phyloP scores from a whole-genome alignment of 2,329 filamentous ascomycete species.

The Harringtonia lauricola region DNA sequence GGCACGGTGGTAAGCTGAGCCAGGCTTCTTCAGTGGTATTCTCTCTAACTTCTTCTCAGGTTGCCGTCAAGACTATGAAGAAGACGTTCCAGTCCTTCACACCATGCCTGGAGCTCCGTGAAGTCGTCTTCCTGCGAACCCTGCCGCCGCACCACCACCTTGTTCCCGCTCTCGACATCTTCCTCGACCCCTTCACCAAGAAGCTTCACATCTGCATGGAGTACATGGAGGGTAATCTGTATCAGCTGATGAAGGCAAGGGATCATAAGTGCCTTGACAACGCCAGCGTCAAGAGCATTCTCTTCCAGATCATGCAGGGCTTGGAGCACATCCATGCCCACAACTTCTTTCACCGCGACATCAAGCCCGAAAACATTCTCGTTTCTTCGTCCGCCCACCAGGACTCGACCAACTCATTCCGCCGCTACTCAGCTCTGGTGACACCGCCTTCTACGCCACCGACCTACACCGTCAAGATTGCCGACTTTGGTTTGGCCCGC shows the following conservation, averaged over 20 bases:
- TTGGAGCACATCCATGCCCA: constrained; percentile 96
- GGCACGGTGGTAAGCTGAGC: constrained; percentile 74
- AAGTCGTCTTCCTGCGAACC: constrained; percentile 91
- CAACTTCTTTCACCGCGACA: constrained; percentile 96
- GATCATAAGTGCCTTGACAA: constrained; percentile 92
- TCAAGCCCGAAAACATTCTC: constrained; percentile 97
- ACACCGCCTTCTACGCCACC: constrained; percentile 93
- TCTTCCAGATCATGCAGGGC: constrained; percentile 93
- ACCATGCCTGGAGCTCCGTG: constrained; percentile 83
- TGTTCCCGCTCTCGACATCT: constrained; percentile 96
- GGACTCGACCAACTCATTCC: constrained; percentile 76
- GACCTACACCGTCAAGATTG: constrained; percentile 93
- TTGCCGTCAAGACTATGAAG: constrained; percentile 99
- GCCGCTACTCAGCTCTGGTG: constrained; percentile 83
- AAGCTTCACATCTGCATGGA: constrained; percentile 99
- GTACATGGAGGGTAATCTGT: constrained; percentile 98
- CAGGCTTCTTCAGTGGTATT: background rate
- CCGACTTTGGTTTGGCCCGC: constrained; percentile 93
- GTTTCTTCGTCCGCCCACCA: constrained; percentile 82
- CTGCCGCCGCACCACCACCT: constrained; percentile 81
- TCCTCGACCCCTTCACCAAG: constrained; percentile 89
- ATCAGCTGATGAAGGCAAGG: constrained; percentile 96
- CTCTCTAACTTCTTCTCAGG: constrained; percentile 37
- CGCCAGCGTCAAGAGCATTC: constrained; percentile 88
- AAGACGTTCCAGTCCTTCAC: constrained; percentile 92